Conservation (phyloP, 768 basidiomycete species). For the Xerocomellus chrysenteron region DNA sequence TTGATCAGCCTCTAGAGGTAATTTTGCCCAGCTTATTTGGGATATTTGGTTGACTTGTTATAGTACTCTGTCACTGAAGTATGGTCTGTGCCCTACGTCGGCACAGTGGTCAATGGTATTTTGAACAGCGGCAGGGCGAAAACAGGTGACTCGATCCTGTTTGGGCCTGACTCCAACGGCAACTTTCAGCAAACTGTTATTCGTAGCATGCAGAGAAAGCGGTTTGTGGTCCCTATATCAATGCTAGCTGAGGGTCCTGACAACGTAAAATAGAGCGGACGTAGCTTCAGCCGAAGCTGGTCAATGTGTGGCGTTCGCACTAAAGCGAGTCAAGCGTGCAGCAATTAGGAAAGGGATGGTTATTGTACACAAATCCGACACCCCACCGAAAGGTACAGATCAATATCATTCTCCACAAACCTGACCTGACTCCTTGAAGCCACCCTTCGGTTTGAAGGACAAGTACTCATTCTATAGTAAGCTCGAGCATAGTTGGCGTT, state of each 20-base stretch:
- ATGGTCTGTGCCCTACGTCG: conserved; percentile 86
- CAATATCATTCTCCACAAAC: background rate
- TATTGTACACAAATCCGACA: conserved; percentile 76
- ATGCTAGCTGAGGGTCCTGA: background rate
- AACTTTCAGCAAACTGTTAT: conserved; percentile 78
- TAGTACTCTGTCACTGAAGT: conserved; percentile 85
- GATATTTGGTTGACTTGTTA: conserved; percentile 10
- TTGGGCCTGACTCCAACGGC: conserved; percentile 93
- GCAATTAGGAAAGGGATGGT: conserved; percentile 95
- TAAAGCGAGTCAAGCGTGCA: conserved; percentile 82
- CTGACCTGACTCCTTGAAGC: conserved; percentile 41
- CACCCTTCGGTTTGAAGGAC: conserved; percentile 84
- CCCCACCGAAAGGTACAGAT: conserved; percentile 66
- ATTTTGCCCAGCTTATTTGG: background rate
- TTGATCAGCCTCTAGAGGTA: conserved; percentile 80
- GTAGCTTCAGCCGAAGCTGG: conserved; percentile 90
- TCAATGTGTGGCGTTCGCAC: conserved; percentile 89
- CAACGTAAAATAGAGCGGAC: conserved; percentile 53
- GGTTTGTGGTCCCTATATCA: conserved; percentile 42
- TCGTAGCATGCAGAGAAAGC: conserved; percentile 92
- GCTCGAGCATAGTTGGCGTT: conserved; percentile 24
- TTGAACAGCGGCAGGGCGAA: conserved; percentile 73
- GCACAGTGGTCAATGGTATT: conserved; percentile 83
- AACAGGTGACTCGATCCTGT: conserved; percentile 75
- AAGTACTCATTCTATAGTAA: conserved; percentile 90